Evolutionary conservation across 2,329 filamentous ascomycete genomes (phyloP).

Genomic region (Neurospora crassa): DNA sequence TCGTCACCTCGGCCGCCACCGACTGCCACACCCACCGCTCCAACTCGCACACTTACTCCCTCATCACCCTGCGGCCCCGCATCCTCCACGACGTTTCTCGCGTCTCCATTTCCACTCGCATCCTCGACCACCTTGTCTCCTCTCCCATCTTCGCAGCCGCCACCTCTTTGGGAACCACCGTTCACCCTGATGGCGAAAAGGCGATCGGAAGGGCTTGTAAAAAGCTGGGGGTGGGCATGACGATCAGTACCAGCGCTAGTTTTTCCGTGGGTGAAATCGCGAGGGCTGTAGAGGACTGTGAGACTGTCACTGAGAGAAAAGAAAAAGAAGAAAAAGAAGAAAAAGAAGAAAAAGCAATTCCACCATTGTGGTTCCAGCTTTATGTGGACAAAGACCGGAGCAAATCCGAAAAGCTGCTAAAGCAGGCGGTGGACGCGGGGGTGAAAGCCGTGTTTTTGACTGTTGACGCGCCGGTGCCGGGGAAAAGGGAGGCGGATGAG

Average conservation of each 20-base stretch:
- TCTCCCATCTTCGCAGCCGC: constrained; percentile 56
- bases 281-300: constrained; percentile 15
- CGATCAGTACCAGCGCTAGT: constrained; percentile 52
- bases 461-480: constrained; percentile 46
- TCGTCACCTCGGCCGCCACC: constrained; percentile 57
- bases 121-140: constrained; percentile 21
- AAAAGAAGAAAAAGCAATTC: constrained; percentile 12
- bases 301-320: constrained; percentile 8
- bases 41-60: constrained; percentile 44
- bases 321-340: constrained; percentile 10
- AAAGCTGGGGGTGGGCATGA: constrained; percentile 44
- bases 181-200: constrained; percentile 55
- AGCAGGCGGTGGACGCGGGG: constrained; percentile 29
- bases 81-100: constrained; percentile 45
- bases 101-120: constrained; percentile 29
- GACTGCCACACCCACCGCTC: constrained; percentile 46
- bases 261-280: constrained; percentile 47
- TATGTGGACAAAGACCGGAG: constrained; percentile 49
- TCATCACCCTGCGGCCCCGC: constrained; percentile 50
- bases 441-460: constrained; percentile 48
- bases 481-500: constrained; percentile 40
- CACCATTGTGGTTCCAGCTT: constrained; percentile 46
- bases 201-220: constrained; percentile 45
- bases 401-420: constrained; percentile 40
- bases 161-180: constrained; percentile 53